Conservation (phyloP, 1,284 basidiomycete species). For the Athelia sp. region DNA sequence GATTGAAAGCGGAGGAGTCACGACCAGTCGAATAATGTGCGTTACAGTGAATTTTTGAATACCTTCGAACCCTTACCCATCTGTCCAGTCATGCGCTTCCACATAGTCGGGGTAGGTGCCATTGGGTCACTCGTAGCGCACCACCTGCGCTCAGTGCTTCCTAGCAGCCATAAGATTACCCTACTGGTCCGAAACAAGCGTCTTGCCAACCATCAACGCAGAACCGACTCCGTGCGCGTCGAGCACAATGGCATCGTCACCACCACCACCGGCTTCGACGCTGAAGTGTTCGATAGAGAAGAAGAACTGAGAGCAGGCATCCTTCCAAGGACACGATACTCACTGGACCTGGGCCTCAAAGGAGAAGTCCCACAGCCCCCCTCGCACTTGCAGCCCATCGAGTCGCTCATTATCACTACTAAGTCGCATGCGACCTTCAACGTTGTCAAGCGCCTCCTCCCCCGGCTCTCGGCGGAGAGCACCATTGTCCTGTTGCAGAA, state of each 20-base stretch:
- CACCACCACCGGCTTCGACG: conserved; percentile 36
- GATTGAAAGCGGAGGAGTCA: background rate
- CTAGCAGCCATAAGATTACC: conserved; percentile 49
- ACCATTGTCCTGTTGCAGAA: conserved; percentile 92
- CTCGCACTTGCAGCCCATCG: conserved; percentile 34
- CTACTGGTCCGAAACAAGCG: conserved; percentile 56
- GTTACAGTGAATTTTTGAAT: background rate
- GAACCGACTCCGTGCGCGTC: conserved; percentile 30
- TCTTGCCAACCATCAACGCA: conserved; percentile 27
- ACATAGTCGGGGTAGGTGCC: conserved; percentile 74
- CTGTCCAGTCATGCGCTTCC: conserved; percentile 53
- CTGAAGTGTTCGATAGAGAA: conserved; percentile 37
- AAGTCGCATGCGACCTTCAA: conserved; percentile 68
- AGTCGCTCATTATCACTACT: conserved; percentile 78
- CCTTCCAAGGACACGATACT: background rate
- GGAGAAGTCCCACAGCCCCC: conserved; percentile 5
- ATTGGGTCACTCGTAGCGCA: conserved; percentile 80
- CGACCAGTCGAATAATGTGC: conserved; percentile 5
- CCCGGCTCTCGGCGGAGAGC: conserved; percentile 61
- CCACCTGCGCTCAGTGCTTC: conserved; percentile 63
- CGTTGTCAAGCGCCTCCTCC: conserved; percentile 57
- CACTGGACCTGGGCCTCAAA: conserved; percentile 1
- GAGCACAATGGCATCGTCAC: conserved; percentile 42
- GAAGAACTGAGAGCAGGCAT: conserved; percentile 13
- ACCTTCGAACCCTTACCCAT: background rate